Evolutionary conservation across 1,139 yeast genomes (phyloP).

Genomic region (Nakaseomyces glabratus): DNA sequence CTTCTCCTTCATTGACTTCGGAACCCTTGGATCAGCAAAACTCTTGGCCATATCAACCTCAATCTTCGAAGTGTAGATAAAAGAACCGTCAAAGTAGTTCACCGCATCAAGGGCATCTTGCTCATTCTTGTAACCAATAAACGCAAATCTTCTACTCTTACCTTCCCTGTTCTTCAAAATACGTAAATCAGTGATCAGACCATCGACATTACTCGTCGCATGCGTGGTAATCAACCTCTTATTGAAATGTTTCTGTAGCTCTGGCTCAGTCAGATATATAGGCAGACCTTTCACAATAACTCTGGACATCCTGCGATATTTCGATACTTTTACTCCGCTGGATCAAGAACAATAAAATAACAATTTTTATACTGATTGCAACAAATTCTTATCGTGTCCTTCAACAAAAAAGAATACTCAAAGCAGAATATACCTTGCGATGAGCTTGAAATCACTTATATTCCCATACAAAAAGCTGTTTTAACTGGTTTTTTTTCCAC

Average conservation of each 20-base stretch:
- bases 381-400: no score
- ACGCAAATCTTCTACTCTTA: constrained; percentile 86
- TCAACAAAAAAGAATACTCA: no score
- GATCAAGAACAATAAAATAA: no score
- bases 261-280: constrained; percentile 65
- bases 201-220: constrained; percentile 16
- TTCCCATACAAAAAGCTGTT: no score
- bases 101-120: constrained; percentile 76
- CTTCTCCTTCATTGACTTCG: constrained; percentile 62
- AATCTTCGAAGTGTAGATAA: constrained; percentile 72
- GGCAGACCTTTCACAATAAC: constrained; percentile 94
- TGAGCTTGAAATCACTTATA: no score
- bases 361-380: no score
- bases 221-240: constrained; percentile 37
- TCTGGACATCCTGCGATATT: constrained; percentile 62
- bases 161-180: constrained; percentile 74
- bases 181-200: constrained; percentile 75
- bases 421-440: no score
- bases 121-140: constrained; percentile 68
- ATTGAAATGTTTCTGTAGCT: constrained; percentile 59
- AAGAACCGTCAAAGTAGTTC: constrained; percentile 63
- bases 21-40: constrained; percentile 72
- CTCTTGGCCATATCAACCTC: constrained; percentile 78
- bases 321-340: no score
- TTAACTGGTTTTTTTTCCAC: no score